These are phyloP conservation scores for Vitis hybrid DNA, from an alignment of 177 flowering plant genomes.

Conservation along the genomic window DNA sequence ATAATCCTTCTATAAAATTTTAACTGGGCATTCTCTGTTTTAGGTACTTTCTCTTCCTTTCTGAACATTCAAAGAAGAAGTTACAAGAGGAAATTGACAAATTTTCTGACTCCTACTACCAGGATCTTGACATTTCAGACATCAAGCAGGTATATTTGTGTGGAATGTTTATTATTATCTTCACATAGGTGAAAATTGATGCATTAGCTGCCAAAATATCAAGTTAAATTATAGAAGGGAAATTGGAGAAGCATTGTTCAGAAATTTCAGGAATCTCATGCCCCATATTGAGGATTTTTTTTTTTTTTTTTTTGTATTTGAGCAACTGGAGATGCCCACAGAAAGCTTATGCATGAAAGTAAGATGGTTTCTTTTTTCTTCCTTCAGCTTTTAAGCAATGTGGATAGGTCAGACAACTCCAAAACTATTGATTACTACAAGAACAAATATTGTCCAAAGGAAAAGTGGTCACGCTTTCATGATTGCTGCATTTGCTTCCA, in stretches of 20 bases:
- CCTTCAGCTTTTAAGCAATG: constrained; percentile 58
- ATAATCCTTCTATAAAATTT: neutral
- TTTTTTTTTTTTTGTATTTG: neutral
- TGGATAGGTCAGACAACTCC: constrained; percentile 42
- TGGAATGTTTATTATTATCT: neutral
- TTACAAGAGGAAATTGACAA: constrained; percentile 80
- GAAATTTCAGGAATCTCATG: neutral
- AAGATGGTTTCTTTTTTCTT: neutral
- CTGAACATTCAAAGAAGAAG: constrained; percentile 64
- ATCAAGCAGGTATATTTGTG: constrained; percentile 60
- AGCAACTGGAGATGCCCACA: neutral
- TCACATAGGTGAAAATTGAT: neutral
- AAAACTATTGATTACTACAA: constrained; percentile 51
- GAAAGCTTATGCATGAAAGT: no score
- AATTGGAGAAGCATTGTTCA: neutral
- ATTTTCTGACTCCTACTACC: constrained; percentile 75
- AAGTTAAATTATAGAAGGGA: neutral
- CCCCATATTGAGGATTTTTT: neutral
- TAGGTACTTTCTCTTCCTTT: constrained; percentile 77
- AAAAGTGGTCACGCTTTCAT: constrained; percentile 63
- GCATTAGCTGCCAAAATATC: no score
- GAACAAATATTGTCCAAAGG: constrained; percentile 65
- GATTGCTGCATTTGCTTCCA: constrained; percentile 70
- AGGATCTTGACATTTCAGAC: constrained; percentile 67
- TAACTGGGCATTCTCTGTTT: constrained; percentile 7